Evolutionary conservation across 495 filamentous ascomycete species (phyloP).

Genomic region (Penicillium diatomitis): DNA sequence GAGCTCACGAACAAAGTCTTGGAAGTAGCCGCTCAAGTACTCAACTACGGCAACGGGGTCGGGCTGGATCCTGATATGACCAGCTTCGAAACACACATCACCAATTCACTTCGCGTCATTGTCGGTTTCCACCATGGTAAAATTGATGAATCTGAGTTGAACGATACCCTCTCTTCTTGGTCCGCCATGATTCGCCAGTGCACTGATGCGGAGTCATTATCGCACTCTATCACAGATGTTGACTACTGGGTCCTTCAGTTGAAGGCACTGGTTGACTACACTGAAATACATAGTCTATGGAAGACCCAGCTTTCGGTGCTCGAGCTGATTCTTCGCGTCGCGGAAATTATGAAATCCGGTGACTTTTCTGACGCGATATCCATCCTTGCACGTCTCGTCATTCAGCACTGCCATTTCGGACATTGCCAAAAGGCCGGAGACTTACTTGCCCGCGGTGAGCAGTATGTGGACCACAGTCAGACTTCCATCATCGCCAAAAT

Average conservation of each 20-base stretch:
- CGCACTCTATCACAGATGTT: conserved; percentile 52
- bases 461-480: conserved; percentile 30
- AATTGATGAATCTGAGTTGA: conserved; percentile 39
- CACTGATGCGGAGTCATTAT: conserved; percentile 39
- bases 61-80: conserved; percentile 47
- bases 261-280: conserved; percentile 62
- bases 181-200: conserved; percentile 28
- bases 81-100: conserved; percentile 47
- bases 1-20: conserved; percentile 20
- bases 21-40: conserved; percentile 26
- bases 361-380: conserved; percentile 48
- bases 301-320: conserved; percentile 39
- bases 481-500: conserved; percentile 36
- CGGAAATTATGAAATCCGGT: conserved; percentile 40
- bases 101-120: conserved; percentile 43
- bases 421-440: conserved; percentile 65
- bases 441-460: conserved; percentile 49
- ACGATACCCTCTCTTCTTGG: conserved; percentile 33
- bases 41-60: conserved; percentile 22
- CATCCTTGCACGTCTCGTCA: conserved; percentile 50
- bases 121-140: conserved; percentile 44
- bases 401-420: conserved; percentile 70
- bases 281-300: conserved; percentile 63
- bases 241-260: conserved; percentile 53
- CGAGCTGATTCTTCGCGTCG: conserved; percentile 42